Conservation (phyloP, 2,329 filamentous ascomycete genomes). For the Chaetomiaceae sp. region DNA sequence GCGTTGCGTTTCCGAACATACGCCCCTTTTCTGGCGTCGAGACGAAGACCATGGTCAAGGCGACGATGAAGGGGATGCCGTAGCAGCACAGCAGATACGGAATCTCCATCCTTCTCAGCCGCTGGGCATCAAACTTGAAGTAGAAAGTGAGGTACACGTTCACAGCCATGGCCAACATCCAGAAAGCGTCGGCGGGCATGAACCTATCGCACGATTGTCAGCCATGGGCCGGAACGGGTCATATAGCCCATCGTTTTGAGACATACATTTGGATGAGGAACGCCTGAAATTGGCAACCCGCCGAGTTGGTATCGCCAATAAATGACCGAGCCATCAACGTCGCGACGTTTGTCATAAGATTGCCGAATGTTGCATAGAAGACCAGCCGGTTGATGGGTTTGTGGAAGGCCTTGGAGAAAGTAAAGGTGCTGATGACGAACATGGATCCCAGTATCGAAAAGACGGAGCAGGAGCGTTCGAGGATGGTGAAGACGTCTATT, state of each 20-base stretch:
- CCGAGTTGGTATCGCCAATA: conserved; percentile 43
- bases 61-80: conserved; percentile 65
- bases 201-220: conserved; percentile 53
- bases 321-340: conserved; percentile 67
- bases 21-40: conserved; percentile 45
- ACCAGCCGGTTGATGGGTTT: conserved; percentile 85
- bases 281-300: conserved; percentile 67
- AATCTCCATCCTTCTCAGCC: conserved; percentile 63
- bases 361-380: conserved; percentile 79
- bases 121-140: conserved; percentile 61
- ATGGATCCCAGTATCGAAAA: conserved; percentile 67
- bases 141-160: conserved; percentile 84
- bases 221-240: background rate
- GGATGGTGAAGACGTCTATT: conserved; percentile 48
- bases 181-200: conserved; percentile 69
- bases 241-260: background rate
- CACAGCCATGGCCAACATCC: conserved; percentile 76
- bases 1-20: conserved; percentile 68
- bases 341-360: conserved; percentile 71
- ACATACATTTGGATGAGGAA: conserved; percentile 78
- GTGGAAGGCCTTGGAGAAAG: conserved; percentile 64
- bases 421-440: conserved; percentile 69
- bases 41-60: conserved; percentile 64
- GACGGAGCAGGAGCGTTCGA: conserved; percentile 65
- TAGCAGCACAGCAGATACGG: conserved; percentile 68